These are phyloP conservation scores for Epicoccum nigrum DNA, from an alignment of 2,329 filamentous ascomycete species.

Conservation along the genomic window DNA sequence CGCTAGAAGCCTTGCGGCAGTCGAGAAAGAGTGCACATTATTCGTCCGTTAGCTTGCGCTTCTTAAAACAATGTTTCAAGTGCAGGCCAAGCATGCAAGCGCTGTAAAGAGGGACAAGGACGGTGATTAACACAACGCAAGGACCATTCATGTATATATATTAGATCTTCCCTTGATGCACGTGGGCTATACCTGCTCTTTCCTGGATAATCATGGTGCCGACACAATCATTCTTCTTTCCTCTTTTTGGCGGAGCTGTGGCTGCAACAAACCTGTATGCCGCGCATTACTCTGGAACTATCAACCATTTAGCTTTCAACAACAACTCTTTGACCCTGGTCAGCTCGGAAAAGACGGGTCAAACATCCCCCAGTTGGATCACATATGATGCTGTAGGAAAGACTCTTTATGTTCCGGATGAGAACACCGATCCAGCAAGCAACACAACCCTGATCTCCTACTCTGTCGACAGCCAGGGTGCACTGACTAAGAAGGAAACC, in stretches of 20 bases:
- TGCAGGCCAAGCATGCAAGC: conserved; percentile 12
- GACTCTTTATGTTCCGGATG: conserved; percentile 38
- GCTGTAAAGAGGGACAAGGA: conserved; percentile 7
- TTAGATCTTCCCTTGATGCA: not conserved
- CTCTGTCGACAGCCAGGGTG: conserved; percentile 34
- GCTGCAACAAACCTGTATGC: conserved; percentile 39
- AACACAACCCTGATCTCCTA: conserved; percentile 33
- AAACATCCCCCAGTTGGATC: conserved; percentile 40
- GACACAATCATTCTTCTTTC: conserved; percentile 28
- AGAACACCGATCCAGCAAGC: conserved; percentile 24
- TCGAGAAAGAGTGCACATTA: conserved; percentile 6
- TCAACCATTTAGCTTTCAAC: conserved; percentile 38
- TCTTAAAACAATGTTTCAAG: conserved; percentile 14
- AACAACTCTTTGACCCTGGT: conserved; percentile 31
- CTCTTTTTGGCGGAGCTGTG: conserved; percentile 34
- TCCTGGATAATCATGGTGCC: conserved; percentile 29
- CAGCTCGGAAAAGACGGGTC: conserved; percentile 29
- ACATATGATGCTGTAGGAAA: conserved; percentile 38
- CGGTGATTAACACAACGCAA: conserved; percentile 1
- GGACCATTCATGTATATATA: conserved; percentile 8
- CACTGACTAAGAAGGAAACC: conserved; percentile 31
- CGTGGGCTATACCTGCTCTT: not conserved
- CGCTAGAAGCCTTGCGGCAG: conserved; percentile 9
- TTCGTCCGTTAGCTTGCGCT: conserved; percentile 13
- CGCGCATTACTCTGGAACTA: conserved; percentile 40